phyloP scores from a whole-genome alignment of 2,329 filamentous ascomycete genomes.

The Aureobasidium namibiae region DNA sequence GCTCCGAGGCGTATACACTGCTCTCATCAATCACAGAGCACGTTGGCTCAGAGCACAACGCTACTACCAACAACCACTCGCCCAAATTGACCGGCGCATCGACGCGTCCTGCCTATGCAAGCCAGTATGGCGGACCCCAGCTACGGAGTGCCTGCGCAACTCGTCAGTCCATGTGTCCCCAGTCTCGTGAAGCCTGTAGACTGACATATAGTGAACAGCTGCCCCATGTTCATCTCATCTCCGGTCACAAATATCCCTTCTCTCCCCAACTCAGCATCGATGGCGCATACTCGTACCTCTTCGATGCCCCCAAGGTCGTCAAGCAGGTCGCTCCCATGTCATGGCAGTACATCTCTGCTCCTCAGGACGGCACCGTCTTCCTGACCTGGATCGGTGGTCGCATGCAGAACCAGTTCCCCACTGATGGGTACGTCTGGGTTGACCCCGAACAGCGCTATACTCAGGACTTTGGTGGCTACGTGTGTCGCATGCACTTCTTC shows the following conservation, averaged over 20 bases:
- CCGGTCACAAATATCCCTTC: conserved; percentile 69
- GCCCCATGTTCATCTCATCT: conserved; percentile 83
- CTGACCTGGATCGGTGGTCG: conserved; percentile 82
- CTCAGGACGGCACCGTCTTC: conserved; percentile 71
- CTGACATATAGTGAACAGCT: conserved; percentile 45
- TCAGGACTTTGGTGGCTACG: conserved; percentile 63
- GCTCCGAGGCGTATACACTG: not conserved
- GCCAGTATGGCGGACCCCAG: conserved; percentile 37
- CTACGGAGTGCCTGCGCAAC: conserved; percentile 37
- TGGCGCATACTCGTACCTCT: conserved; percentile 74
- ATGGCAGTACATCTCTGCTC: conserved; percentile 85
- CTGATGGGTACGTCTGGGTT: conserved; percentile 87
- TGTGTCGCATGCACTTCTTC: conserved; percentile 30
- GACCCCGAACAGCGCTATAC: conserved; percentile 70
- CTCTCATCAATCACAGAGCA: not conserved
- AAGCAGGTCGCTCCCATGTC: conserved; percentile 79
- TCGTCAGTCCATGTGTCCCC: conserved; percentile 26
- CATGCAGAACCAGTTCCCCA: conserved; percentile 66
- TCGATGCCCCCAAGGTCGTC: conserved; percentile 75
- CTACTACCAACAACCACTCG: not conserved
- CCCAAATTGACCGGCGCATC: conserved; percentile 2
- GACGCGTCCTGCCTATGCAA: conserved; percentile 11
- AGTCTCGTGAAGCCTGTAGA: not conserved
- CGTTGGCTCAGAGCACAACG: not conserved
- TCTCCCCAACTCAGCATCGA: conserved; percentile 63